Conservation (phyloP, 148 eudicot species). For the Silene latifolia region DNA sequence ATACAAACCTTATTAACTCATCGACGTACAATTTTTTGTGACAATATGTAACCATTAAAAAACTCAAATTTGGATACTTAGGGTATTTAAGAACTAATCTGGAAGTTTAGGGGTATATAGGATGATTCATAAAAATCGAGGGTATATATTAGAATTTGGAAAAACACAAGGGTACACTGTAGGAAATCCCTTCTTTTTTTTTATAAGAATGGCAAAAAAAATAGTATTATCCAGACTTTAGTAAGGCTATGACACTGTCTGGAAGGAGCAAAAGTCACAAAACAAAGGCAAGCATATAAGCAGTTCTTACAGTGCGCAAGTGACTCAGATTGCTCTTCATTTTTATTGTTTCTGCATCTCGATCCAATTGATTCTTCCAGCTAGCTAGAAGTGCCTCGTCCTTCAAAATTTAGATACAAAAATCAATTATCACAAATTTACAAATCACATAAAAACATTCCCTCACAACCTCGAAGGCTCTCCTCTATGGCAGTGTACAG, state of each 20-base stretch:
- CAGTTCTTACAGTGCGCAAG: conserved; percentile 69
- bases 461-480: neutral
- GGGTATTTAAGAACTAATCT: too few species aligned
- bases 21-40: too few species aligned
- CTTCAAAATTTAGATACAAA: conserved; percentile 37
- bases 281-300: neutral
- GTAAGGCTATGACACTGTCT: neutral
- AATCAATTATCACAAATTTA: conserved; percentile 3
- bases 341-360: conserved; percentile 84
- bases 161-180: too few species aligned
- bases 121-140: too few species aligned
- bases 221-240: neutral
- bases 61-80: too few species aligned
- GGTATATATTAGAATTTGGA: too few species aligned
- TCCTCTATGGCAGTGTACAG: neutral
- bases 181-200: neutral
- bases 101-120: too few species aligned
- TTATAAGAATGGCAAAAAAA: neutral
- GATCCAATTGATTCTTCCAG: conserved; percentile 89
- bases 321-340: conserved; percentile 80
- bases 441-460: neutral
- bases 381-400: conserved; percentile 78
- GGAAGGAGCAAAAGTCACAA: conserved; percentile 4
- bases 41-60: too few species aligned
- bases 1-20: too few species aligned